These are phyloP conservation scores for Saussurea involucrata DNA, from an alignment of 129 eudicot genomes.

Conservation along the genomic window DNA sequence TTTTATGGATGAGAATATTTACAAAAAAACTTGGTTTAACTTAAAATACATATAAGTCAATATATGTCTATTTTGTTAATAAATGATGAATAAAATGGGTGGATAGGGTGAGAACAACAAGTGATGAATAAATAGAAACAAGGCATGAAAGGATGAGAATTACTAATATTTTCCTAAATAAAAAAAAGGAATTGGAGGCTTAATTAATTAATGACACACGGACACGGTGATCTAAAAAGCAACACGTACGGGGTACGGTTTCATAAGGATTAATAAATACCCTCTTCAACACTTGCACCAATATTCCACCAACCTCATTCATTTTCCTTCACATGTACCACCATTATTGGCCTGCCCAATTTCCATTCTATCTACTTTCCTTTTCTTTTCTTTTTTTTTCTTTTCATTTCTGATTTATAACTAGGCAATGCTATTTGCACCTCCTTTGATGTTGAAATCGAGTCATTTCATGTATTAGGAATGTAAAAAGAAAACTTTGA, in stretches of 20 bases:
- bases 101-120: neutral
- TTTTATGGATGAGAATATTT: no score
- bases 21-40: no score
- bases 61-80: neutral
- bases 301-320: constrained; percentile 33
- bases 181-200: neutral
- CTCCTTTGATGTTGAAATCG: no score
- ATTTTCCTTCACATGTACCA: constrained; percentile 13
- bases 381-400: neutral
- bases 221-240: constrained; percentile 3
- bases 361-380: neutral
- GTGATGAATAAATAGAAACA: neutral
- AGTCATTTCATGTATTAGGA: no score
- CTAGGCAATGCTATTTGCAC: no score
- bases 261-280: constrained; percentile 4
- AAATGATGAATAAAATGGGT: neutral
- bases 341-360: constrained; percentile 22
- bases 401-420: neutral
- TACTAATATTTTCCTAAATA: neutral
- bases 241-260: constrained; percentile 25
- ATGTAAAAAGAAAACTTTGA: no score
- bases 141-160: neutral
- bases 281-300: constrained; percentile 22
- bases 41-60: no score
- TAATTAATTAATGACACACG: neutral